A percentile compares a stretch with the other conserved stretches of the same genome.
Conservation (phyloP, 2,329 filamentous ascomycete species). For the Fusarium domesticum region DNA sequence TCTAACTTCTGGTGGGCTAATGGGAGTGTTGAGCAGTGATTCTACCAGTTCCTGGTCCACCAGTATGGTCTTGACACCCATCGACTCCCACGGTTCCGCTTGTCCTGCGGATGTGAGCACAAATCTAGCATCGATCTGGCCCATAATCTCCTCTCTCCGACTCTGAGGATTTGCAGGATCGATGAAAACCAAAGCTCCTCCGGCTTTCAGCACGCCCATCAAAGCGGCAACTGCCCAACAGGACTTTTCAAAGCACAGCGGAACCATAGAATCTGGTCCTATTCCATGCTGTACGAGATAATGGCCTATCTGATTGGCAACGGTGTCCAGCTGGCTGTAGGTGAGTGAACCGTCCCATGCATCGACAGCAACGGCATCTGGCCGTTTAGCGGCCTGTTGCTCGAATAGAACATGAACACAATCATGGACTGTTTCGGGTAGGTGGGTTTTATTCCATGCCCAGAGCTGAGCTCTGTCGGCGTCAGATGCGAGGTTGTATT, state of each 20-base stretch:
- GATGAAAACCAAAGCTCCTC: conserved; percentile 23
- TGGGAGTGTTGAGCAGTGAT: background rate
- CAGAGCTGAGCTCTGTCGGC: background rate
- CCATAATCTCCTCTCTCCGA: background rate
- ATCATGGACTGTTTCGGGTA: background rate
- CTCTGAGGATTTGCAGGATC: conserved; percentile 2
- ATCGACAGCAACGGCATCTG: conserved; percentile 1
- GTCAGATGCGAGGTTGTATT: too few relatives aligned
- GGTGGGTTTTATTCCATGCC: conserved; percentile 3
- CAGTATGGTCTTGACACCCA: conserved; percentile 30
- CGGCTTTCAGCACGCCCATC: conserved; percentile 28
- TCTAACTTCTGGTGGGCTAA: background rate
- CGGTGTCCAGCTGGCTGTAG: conserved; percentile 3
- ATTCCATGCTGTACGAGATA: background rate
- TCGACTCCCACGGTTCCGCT: background rate
- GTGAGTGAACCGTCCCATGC: conserved; percentile 1
- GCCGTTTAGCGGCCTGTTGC: background rate
- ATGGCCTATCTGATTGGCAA: background rate
- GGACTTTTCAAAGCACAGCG: conserved; percentile 30
- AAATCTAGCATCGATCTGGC: background rate
- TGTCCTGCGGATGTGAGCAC: conserved; percentile 9
- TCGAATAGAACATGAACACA: conserved; percentile 1
- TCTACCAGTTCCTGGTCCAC: background rate
- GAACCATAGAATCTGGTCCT: conserved; percentile 21
- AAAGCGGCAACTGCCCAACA: conserved; percentile 18